Evolutionary conservation across 768 basidiomycete species (phyloP).

Genomic region (Suillus occidentalis): DNA sequence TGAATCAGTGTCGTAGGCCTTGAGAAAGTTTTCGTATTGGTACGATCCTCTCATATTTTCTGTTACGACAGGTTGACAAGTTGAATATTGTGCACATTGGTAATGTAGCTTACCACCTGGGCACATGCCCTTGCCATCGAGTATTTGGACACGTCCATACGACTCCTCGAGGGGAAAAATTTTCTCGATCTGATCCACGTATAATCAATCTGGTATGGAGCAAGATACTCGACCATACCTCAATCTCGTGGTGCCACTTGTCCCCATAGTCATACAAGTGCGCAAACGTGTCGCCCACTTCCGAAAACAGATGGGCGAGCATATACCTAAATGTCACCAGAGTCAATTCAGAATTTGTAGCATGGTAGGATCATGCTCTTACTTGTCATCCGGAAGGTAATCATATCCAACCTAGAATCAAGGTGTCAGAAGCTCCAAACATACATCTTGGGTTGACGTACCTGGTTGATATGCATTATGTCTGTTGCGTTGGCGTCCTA

Average conservation of each 20-base stretch:
- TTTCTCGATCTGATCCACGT: constrained; percentile 19
- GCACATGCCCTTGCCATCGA: constrained; percentile 29
- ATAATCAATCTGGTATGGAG: not conserved
- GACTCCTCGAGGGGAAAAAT: constrained; percentile 30
- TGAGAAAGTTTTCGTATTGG: constrained; percentile 21
- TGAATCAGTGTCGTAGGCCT: constrained; percentile 22
- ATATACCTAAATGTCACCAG: constrained; percentile 15
- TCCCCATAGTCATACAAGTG: constrained; percentile 38
- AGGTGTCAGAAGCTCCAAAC: not conserved
- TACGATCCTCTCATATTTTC: constrained; percentile 30
- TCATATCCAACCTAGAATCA: constrained; percentile 28
- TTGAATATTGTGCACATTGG: not conserved
- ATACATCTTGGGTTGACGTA: constrained; percentile 7
- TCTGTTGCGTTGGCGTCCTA: constrained; percentile 23
- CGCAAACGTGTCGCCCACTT: constrained; percentile 32
- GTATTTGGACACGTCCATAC: constrained; percentile 28
- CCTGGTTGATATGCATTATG: constrained; percentile 23
- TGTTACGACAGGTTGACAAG: not conserved
- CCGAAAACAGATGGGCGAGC: constrained; percentile 29
- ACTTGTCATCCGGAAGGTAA: constrained; percentile 29
- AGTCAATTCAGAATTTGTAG: not conserved
- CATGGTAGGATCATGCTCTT: not conserved
- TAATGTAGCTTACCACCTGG: constrained; percentile 16
- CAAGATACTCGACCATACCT: constrained; percentile 16
- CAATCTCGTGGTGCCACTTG: constrained; percentile 32